Percentiles rank a stretch among this genome's conserved stretches.
These are phyloP conservation scores for Cyclotella atomus DNA, from an alignment of 108 stramenopile species.

Conservation along the genomic window DNA sequence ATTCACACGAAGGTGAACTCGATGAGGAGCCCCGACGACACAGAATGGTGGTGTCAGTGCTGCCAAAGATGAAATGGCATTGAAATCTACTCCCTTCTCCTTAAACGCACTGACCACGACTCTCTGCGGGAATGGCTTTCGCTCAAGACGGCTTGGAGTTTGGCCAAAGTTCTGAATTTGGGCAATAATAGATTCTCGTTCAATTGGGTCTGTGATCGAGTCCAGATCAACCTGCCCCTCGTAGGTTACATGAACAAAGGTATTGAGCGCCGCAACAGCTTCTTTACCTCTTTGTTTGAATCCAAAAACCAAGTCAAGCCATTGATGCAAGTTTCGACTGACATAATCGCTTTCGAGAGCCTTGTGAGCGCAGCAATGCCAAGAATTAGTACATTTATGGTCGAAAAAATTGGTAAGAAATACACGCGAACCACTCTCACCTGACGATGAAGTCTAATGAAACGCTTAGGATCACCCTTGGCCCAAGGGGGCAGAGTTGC, in stretches of 20 bases:
- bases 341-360: constrained; percentile 93
- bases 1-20: constrained; percentile 62
- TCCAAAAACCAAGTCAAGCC: constrained; percentile 98
- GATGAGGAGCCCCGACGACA: constrained; percentile 91
- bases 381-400: background rate
- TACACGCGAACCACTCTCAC: constrained; percentile 21
- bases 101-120: constrained; percentile 54
- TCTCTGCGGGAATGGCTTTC: constrained; percentile 74
- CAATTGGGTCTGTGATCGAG: constrained; percentile 84
- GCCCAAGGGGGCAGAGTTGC: constrained; percentile 95
- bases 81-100: constrained; percentile 83
- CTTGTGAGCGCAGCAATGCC: constrained; percentile 5
- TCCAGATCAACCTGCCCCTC: constrained; percentile 96
- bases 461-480: constrained; percentile 84
- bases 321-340: constrained; percentile 90
- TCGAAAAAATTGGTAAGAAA: background rate
- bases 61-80: constrained; percentile 79
- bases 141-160: constrained; percentile 91
- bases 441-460: constrained; percentile 85
- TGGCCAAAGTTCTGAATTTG: constrained; percentile 99
- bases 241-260: constrained; percentile 98
- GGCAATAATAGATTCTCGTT: constrained; percentile 91
- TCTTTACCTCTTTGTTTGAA: constrained; percentile 90
- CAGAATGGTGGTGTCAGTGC: constrained; percentile 93
- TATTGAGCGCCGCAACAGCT: constrained; percentile 88